Percentiles rank a stretch among this genome's conserved stretches.
Conservation (phyloP, 2,329 filamentous ascomycete species). For the Nothophaeocryptopus gaeumannii region DNA sequence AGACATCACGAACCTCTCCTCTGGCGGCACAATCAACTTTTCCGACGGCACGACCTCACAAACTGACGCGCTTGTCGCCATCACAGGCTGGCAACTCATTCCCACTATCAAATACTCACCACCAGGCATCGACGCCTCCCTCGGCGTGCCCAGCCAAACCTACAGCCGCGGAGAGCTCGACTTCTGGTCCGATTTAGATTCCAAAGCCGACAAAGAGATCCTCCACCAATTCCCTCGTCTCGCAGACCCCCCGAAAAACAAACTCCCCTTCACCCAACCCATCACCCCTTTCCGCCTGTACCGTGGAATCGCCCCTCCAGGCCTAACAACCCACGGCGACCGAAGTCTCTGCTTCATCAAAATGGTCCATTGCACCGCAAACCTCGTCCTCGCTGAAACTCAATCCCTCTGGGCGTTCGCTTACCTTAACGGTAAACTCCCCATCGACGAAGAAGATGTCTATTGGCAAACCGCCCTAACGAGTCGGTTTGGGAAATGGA, state of each 20-base stretch:
- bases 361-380: conserved; percentile 16
- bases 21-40: conserved; percentile 3
- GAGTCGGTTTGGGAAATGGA: conserved; percentile 10
- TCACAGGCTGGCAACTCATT: conserved; percentile 56
- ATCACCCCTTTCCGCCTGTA: conserved; percentile 15
- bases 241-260: conserved; percentile 3
- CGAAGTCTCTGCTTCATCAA: conserved; percentile 13
- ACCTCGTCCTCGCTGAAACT: conserved; percentile 11
- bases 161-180: conserved; percentile 6
- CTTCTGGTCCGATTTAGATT: conserved; percentile 9
- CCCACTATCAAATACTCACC: conserved; percentile 45
- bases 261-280: conserved; percentile 12
- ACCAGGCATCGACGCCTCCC: conserved; percentile 5
- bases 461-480: conserved; percentile 12
- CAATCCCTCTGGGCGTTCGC: conserved; percentile 15
- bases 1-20: not conserved
- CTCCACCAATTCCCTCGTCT: conserved; percentile 12
- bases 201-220: conserved; percentile 11
- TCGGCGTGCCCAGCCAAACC: conserved; percentile 11
- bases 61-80: conserved; percentile 53
- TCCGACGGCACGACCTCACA: conserved; percentile 30
- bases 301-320: conserved; percentile 12
- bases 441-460: conserved; percentile 7
- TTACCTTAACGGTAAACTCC: conserved; percentile 11
- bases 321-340: conserved; percentile 12